phyloP scores from a whole-genome alignment of 2,329 filamentous ascomycete species.

The Pseudogymnoascus sp. region DNA sequence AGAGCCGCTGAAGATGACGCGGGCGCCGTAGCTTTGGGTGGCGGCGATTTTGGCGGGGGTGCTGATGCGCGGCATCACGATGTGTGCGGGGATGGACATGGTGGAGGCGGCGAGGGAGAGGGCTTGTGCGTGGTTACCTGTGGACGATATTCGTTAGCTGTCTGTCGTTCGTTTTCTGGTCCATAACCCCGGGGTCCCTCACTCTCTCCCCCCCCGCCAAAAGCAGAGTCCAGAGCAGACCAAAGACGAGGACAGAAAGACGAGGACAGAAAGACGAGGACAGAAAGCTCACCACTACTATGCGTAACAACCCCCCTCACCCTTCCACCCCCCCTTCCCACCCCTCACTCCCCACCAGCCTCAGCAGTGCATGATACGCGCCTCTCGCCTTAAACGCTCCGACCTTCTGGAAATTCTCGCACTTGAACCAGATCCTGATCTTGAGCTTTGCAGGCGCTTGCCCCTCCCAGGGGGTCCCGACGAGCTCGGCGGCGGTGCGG shows the following conservation, averaged over 20 bases:
- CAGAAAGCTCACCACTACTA: conserved; percentile 61
- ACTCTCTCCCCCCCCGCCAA: no score
- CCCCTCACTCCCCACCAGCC: conserved; percentile 56
- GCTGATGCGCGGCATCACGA: conserved; percentile 86
- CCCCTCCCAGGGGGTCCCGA: conserved; percentile 50
- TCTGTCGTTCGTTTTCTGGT: no score
- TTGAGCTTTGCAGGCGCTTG: conserved; percentile 53
- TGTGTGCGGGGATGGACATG: conserved; percentile 68
- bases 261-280: no score
- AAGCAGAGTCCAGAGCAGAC: not conserved
- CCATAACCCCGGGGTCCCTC: no score
- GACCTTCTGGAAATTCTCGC: conserved; percentile 83
- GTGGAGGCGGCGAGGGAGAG: conserved; percentile 75
- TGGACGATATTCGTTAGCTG: no score
- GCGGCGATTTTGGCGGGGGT: conserved; percentile 81
- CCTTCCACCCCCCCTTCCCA: conserved; percentile 53
- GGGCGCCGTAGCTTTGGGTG: conserved; percentile 69
- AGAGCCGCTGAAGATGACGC: conserved; percentile 72
- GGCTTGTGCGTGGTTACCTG: conserved; percentile 92
- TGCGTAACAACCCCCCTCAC: conserved; percentile 77
- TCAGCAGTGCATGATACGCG: conserved; percentile 76
- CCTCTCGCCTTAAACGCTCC: conserved; percentile 94
- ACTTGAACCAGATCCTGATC: conserved; percentile 84
- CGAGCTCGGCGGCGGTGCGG: conserved; percentile 46
- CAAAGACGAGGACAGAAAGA: no score